A percentile compares a stretch with the other conserved stretches of the same genome.
Conservation (phyloP, 2,329 filamentous ascomycete species). For the Fusarium verrucosum region DNA sequence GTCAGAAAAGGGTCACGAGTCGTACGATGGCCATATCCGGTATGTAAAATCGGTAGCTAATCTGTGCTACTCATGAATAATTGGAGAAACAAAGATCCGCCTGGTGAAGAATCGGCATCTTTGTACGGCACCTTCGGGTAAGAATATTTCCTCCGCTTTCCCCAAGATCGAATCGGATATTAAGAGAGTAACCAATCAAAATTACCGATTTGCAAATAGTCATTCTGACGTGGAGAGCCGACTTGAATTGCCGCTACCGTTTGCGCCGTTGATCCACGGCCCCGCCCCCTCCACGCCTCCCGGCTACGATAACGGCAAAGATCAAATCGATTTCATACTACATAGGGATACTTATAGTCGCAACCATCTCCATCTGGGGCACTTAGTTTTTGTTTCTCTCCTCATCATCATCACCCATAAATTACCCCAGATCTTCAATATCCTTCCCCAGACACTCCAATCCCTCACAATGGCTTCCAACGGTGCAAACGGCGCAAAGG, state of each 20-base stretch:
- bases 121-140: conserved; percentile 27
- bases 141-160: conserved; percentile 29
- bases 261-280: conserved; percentile 22
- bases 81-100: conserved; percentile 36
- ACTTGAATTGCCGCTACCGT: conserved; percentile 33
- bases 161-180: conserved; percentile 17
- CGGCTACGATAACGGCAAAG: conserved; percentile 35
- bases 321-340: background rate
- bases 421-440: conserved; percentile 8
- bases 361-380: background rate
- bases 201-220: conserved; percentile 24
- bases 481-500: conserved; percentile 29
- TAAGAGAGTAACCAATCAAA: background rate
- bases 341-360: conserved; percentile 24
- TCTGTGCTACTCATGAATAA: conserved; percentile 4
- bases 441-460: background rate
- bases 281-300: conserved; percentile 31
- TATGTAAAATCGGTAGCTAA: conserved; percentile 21
- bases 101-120: conserved; percentile 12
- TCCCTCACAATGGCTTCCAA: conserved; percentile 31
- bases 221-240: conserved; percentile 31
- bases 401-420: background rate
- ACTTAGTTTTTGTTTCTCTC: background rate
- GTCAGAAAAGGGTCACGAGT: background rate
- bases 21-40: conserved; percentile 22